Evolutionary conservation across 2,329 filamentous ascomycete species (phyloP), one percentile per base, ranked within the genome.

Genomic region (Pochonia chlamydosporia): DNA sequence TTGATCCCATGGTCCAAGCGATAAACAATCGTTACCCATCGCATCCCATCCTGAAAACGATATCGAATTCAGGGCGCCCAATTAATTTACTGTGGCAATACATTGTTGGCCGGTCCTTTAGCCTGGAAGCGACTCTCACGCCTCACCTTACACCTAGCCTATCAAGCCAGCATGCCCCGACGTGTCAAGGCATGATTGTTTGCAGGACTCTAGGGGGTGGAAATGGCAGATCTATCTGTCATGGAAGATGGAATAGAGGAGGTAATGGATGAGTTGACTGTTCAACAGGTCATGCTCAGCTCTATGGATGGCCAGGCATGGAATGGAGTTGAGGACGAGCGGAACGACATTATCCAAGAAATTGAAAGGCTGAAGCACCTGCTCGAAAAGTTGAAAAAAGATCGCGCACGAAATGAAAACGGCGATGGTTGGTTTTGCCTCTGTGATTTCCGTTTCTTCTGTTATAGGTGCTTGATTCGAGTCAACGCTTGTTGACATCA

Each of bases 211-310:
- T 21, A 10, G 14, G 51, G 55, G 52, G 50, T 41, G 41, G 51
- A 37, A 37, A 49, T 40, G 48, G 46, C 43, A 40, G 47, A 51
- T 4, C 43, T 52, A 18, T 52, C 53, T 48, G 52, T 47, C 10
- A 41, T 63, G 16, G n/a, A n/a, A n/a, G 55, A 39, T 39, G 13
- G 35, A 39, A 10, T 39, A 6, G 20, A 61, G 41, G 58, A 56
- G 16, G 53, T 74, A 18, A 53, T 52, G 16, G 68, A 73, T 40
- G 71, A 75, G 47, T 57, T 76, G 50, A 60, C 55, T 26, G 61
- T 74, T 18, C 67, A 74, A 49, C 60, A 61, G 41, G 68, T 70
- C 43, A 63, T 76, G 18, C 60, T 76, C 3, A 52, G 56, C 7
- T 75, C 72, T 2, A 63, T 77, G n/a, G 33, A 51, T 16, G 51